These are phyloP conservation scores for Diaporthe aspalathi DNA, from an alignment of 2,329 filamentous ascomycete genomes.

Conservation along the genomic window DNA sequence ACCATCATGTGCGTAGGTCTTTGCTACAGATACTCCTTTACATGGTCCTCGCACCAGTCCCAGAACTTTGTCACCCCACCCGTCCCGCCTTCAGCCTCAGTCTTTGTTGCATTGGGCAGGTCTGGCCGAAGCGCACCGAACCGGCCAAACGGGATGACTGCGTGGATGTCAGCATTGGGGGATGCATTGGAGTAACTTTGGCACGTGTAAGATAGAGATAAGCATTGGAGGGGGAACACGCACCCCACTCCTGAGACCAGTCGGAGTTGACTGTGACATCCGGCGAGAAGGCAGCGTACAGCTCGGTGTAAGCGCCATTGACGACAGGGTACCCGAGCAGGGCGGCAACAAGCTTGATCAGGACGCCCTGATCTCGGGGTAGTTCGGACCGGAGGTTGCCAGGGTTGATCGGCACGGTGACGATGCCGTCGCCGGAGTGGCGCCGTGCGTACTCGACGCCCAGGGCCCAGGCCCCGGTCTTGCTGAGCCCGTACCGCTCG, in stretches of 20 bases:
- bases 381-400: slow-evolving; percentile 45
- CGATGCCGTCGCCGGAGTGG: slow-evolving; percentile 42
- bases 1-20: neutral
- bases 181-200: neutral
- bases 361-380: neutral
- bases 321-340: slow-evolving; percentile 39
- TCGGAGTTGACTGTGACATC: slow-evolving; percentile 47
- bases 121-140: neutral
- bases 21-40: neutral
- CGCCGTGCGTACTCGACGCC: slow-evolving; percentile 43
- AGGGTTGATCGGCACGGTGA: slow-evolving; percentile 45
- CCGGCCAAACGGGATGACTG: neutral
- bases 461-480: slow-evolving; percentile 43
- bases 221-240: neutral
- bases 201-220: neutral
- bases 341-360: neutral
- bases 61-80: neutral
- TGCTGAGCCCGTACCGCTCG: slow-evolving; percentile 43
- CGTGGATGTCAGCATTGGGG: neutral
- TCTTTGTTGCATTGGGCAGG: neutral
- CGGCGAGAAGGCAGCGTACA: slow-evolving; percentile 52
- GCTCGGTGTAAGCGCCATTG: slow-evolving; percentile 53
- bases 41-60: neutral
- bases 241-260: slow-evolving; percentile 43
- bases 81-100: neutral